Conservation (phyloP, 305 asterid species). For the Fraxinus velutina region DNA sequence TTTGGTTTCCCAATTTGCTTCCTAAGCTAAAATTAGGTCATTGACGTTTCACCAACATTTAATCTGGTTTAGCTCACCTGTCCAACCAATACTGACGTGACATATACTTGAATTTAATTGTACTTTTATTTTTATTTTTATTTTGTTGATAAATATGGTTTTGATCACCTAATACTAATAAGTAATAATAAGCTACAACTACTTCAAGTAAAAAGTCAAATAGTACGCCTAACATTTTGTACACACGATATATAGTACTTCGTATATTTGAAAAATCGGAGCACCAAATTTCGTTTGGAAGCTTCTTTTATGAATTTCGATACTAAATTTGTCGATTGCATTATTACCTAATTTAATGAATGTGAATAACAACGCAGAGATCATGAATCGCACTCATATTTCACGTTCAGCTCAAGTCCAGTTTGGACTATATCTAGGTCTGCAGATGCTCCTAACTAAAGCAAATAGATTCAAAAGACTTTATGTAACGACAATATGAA, state of each 20-base stretch:
- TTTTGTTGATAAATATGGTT: not conserved
- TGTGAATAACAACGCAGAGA: not conserved
- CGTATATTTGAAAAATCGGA: not conserved
- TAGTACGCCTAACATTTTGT: not conserved
- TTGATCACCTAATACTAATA: slow-evolving; percentile 15
- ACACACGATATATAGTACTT: not conserved
- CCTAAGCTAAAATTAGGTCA: slow-evolving; percentile 19
- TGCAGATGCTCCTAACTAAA: not conserved
- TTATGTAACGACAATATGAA: not conserved
- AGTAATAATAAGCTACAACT: not conserved
- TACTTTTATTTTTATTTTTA: not conserved
- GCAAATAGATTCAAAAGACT: not conserved
- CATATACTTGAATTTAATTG: not conserved
- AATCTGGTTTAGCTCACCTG: slow-evolving; percentile 36
- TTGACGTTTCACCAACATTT: slow-evolving; percentile 38
- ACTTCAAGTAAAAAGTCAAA: not conserved
- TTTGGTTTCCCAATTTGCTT: not conserved
- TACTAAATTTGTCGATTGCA: not conserved
- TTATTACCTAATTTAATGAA: not conserved
- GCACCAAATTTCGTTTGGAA: not conserved
- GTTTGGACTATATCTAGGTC: not conserved
- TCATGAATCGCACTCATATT: not conserved
- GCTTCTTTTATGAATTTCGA: not conserved
- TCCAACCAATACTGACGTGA: slow-evolving; percentile 21
- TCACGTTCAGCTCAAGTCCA: not conserved